These are phyloP conservation scores for Chenopodium quinoa DNA, from an alignment of 148 eudicot genomes.

Conservation along the genomic window DNA sequence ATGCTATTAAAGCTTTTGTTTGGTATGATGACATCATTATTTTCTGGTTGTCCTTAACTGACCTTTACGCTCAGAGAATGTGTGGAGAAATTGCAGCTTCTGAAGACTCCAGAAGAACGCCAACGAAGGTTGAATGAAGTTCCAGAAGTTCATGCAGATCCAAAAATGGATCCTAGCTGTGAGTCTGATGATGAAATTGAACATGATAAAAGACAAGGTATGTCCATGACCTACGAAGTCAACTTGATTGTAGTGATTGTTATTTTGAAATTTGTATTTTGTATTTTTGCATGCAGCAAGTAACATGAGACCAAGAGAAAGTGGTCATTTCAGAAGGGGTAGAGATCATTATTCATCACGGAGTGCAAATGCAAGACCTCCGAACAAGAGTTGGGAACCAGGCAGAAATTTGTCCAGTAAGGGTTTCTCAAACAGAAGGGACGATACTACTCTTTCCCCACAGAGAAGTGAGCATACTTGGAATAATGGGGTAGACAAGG, in stretches of 20 bases:
- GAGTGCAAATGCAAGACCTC: slow-evolving; percentile 46
- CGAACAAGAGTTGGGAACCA: slow-evolving; percentile 51
- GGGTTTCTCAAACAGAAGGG: slow-evolving; percentile 42
- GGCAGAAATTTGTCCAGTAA: slow-evolving; percentile 44
- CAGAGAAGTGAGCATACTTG: slow-evolving; percentile 42
- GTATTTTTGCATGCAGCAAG: slow-evolving; percentile 42
- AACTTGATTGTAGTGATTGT: not conserved
- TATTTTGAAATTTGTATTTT: not conserved
- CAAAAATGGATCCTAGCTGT: slow-evolving; percentile 88
- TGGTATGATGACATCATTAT: not conserved
- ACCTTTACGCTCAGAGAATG: slow-evolving; percentile 82
- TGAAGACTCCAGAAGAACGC: slow-evolving; percentile 94
- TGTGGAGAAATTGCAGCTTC: slow-evolving; percentile 87
- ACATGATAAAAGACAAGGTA: slow-evolving; percentile 66
- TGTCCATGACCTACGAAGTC: slow-evolving; percentile 1
- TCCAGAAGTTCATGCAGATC: slow-evolving; percentile 89
- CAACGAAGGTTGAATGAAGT: slow-evolving; percentile 83
- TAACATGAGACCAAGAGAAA: slow-evolving; percentile 43
- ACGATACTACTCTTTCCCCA: slow-evolving; percentile 35
- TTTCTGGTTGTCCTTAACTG: slow-evolving; percentile 57
- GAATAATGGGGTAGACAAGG: slow-evolving; percentile 48
- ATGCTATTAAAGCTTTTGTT: not conserved
- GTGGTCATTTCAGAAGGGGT: slow-evolving; percentile 52
- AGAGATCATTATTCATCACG: slow-evolving; percentile 62
- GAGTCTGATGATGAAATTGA: slow-evolving; percentile 80